Evolutionary conservation across 148 eudicot species (phyloP).

Genomic region (Selenicereus undatus): DNA sequence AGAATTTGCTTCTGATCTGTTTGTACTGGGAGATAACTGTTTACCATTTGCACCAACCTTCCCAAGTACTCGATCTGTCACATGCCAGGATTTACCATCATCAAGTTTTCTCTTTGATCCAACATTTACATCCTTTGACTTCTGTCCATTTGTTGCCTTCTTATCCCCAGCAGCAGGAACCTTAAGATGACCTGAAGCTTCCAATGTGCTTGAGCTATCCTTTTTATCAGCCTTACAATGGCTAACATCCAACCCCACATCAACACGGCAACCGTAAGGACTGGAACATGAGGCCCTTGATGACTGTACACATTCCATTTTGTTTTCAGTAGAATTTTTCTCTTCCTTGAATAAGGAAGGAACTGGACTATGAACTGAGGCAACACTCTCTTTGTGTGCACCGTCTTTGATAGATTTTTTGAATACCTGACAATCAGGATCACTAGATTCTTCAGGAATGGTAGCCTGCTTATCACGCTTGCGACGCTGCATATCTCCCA

Average conservation of each 20-base stretch:
- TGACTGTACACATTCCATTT: conserved; percentile 28
- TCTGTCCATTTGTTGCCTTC: conserved; percentile 35
- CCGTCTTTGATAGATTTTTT: background rate
- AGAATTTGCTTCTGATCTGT: conserved; percentile 27
- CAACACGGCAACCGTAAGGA: conserved; percentile 26
- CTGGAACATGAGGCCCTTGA: conserved; percentile 35
- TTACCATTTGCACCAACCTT: conserved; percentile 32
- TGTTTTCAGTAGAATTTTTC: conserved; percentile 18
- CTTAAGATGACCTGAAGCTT: conserved; percentile 26
- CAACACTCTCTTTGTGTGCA: background rate
- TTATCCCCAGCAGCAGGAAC: conserved; percentile 34
- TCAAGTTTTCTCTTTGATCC: conserved; percentile 40
- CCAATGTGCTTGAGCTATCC: conserved; percentile 21
- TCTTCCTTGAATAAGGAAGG: conserved; percentile 19
- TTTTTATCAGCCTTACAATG: conserved; percentile 16
- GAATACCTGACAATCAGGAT: conserved; percentile 1
- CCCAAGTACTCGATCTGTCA: conserved; percentile 25
- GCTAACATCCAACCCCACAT: conserved; percentile 18
- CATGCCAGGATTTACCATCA: conserved; percentile 22
- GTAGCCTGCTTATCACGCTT: conserved; percentile 24
- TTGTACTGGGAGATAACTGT: conserved; percentile 32
- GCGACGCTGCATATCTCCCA: conserved; percentile 23
- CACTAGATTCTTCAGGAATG: conserved; percentile 13
- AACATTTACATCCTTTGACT: conserved; percentile 26
- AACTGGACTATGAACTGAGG: background rate